A percentile compares a stretch with the other conserved stretches of the same genome.
Conservation (phyloP, 306 rosid species). For the Prunus salicina region DNA sequence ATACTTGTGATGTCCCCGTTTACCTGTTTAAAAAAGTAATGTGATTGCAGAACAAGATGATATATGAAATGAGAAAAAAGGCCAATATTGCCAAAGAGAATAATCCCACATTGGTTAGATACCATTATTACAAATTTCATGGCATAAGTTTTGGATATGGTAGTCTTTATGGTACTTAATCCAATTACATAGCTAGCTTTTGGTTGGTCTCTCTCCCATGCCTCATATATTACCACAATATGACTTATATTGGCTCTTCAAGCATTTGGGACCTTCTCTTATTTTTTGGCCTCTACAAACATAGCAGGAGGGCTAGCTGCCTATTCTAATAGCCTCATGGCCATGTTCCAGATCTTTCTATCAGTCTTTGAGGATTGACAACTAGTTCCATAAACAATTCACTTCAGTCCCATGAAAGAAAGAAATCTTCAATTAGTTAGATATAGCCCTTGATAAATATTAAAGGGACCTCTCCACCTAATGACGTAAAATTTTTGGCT, state of each 20-base stretch:
- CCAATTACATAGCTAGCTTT: neutral
- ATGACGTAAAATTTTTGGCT: neutral
- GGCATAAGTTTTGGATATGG: neutral
- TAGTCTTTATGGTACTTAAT: neutral
- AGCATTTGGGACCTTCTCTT: neutral
- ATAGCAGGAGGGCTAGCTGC: neutral
- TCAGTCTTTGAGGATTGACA: neutral
- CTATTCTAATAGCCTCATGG: neutral
- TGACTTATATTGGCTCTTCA: neutral
- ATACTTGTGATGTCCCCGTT: conserved; percentile 85
- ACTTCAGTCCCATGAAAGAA: neutral
- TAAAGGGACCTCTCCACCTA: neutral
- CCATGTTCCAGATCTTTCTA: neutral
- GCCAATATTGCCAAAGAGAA: neutral
- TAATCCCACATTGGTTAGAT: neutral
- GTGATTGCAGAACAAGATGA: conserved; percentile 9
- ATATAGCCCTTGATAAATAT: neutral
- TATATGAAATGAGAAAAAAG: conserved; percentile 9
- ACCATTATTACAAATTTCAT: neutral
- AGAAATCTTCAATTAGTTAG: neutral
- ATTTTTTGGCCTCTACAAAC: neutral
- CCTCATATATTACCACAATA: neutral
- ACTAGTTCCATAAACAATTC: neutral
- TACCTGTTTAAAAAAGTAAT: conserved; percentile 59
- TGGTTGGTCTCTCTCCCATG: neutral